Percentiles rank a stretch among this genome's conserved stretches.
These are phyloP conservation scores for Candida odintsovae DNA, from an alignment of 805 yeast species.

Conservation along the genomic window DNA sequence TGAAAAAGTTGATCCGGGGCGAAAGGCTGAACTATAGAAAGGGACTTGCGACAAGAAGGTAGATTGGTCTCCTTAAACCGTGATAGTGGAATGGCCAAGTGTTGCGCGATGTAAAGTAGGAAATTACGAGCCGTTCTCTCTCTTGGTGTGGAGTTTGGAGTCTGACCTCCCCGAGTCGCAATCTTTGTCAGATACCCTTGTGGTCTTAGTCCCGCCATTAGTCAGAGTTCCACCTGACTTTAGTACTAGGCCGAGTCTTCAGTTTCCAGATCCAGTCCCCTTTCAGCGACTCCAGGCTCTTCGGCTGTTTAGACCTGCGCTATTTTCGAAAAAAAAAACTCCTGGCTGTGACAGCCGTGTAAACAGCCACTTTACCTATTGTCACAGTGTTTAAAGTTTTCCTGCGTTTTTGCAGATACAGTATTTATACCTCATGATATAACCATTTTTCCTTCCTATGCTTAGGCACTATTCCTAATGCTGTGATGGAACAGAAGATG, in stretches of 20 bases:
- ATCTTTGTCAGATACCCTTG: background rate
- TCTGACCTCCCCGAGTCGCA: no score
- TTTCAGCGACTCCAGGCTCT: background rate
- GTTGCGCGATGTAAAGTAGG: no score
- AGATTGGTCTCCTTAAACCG: no score
- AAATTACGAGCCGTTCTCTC: no score
- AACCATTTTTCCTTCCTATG: background rate
- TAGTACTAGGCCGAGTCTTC: background rate
- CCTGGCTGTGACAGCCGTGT: background rate
- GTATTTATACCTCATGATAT: background rate
- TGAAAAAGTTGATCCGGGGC: no score
- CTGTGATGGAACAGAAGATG: background rate
- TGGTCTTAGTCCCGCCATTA: background rate
- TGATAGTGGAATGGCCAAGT: no score
- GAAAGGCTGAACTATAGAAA: no score
- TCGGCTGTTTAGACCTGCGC: background rate
- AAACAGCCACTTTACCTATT: background rate
- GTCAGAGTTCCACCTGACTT: background rate
- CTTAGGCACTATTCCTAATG: background rate
- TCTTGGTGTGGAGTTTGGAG: background rate
- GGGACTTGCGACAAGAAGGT: no score
- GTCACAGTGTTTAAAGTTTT: background rate
- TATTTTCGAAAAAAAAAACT: background rate
- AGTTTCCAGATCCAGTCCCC: background rate
- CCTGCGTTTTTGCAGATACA: background rate